Evolutionary conservation across 164 flowering plant genomes (phyloP).

Genomic region (Warburgia ugandensis): DNA sequence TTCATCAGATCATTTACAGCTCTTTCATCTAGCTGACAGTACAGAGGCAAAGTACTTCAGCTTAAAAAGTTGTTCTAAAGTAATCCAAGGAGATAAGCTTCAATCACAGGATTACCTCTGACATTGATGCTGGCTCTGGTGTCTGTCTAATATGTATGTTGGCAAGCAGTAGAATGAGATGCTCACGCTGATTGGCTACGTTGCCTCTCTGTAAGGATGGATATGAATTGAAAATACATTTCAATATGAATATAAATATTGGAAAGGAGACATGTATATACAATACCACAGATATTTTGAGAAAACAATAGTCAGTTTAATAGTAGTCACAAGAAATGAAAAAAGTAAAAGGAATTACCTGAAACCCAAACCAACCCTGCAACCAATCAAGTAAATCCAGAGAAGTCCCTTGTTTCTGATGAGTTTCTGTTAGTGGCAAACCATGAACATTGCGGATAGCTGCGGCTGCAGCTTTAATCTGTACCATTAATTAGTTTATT

Average conservation of each 20-base stretch:
- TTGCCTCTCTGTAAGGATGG: conserved; percentile 60
- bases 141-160: conserved; percentile 54
- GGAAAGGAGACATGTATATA: neutral
- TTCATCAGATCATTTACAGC: conserved; percentile 69
- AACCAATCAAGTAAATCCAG: conserved; percentile 80
- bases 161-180: conserved; percentile 84
- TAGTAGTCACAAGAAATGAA: neutral
- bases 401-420: conserved; percentile 24
- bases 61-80: conserved; percentile 4
- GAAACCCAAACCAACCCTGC: conserved; percentile 71
- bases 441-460: conserved; percentile 63
- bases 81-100: neutral
- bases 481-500: conserved; percentile 11
- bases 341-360: conserved; percentile 32
- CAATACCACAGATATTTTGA: conserved; percentile 24
- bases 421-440: conserved; percentile 42
- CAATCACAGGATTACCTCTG: conserved; percentile 40
- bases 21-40: conserved; percentile 55
- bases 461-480: conserved; percentile 74
- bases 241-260: neutral
- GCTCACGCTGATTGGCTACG: conserved; percentile 87
- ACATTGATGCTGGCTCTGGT: conserved; percentile 29
- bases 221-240: neutral
- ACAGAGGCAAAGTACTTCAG: conserved; percentile 4
- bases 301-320: conserved; percentile 42